Evolutionary conservation across 192 early-diverging fungal species (phyloP).

Genomic region (Podila verticillata): DNA sequence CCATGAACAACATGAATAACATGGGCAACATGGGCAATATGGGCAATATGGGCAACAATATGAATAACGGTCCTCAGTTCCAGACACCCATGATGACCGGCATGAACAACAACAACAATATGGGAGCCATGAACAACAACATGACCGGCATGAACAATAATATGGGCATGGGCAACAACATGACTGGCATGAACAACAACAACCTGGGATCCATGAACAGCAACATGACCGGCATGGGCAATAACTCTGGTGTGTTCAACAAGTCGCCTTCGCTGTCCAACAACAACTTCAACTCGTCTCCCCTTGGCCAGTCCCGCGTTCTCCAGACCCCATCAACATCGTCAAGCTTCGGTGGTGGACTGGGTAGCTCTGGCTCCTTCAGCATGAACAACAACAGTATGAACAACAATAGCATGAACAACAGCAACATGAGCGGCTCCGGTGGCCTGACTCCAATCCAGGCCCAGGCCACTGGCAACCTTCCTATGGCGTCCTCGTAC

Average conservation of each 20-base stretch:
- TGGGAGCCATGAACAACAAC: neutral
- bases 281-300: conserved; percentile 31
- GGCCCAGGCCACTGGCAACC: conserved; percentile 31
- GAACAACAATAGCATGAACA: conserved; percentile 10
- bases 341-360: conserved; percentile 15
- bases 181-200: neutral
- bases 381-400: conserved; percentile 7
- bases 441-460: conserved; percentile 31
- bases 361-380: conserved; percentile 10
- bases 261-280: conserved; percentile 46
- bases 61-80: conserved; percentile 14
- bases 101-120: conserved; percentile 20
- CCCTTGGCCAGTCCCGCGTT: conserved; percentile 39
- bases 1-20: conserved; percentile 25
- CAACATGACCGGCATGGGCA: conserved; percentile 17
- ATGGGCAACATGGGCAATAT: conserved; percentile 25
- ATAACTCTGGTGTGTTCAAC: conserved; percentile 21
- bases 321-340: conserved; percentile 24
- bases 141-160: conserved; percentile 14
- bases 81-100: conserved; percentile 10
- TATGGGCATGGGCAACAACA: conserved; percentile 17
- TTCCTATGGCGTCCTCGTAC: conserved; percentile 49
- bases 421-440: neutral
- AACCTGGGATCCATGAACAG: conserved; percentile 11
- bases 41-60: conserved; percentile 14